Evolutionary conservation across 2,329 filamentous ascomycete genomes (phyloP).

Genomic region (Sporothrix humicola): DNA sequence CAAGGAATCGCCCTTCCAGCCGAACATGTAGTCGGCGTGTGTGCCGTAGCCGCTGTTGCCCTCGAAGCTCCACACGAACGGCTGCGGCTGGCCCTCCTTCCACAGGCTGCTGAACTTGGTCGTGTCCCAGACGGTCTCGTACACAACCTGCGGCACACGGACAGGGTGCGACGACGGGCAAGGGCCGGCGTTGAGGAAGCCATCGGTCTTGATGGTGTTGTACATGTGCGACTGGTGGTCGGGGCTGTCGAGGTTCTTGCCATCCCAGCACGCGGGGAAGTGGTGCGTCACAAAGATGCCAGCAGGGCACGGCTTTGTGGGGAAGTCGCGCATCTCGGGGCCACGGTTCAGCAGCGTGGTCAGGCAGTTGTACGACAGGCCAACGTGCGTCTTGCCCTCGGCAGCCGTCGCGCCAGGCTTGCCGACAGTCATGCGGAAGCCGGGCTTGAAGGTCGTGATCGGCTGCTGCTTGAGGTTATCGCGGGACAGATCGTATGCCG

Average conservation of each 20-base stretch:
- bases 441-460: constrained; percentile 37
- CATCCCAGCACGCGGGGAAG: constrained; percentile 61
- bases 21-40: constrained; percentile 46
- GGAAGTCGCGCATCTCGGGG: constrained; percentile 36
- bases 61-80: constrained; percentile 42
- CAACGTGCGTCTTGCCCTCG: constrained; percentile 35
- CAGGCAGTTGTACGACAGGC: constrained; percentile 39
- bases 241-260: constrained; percentile 52
- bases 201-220: constrained; percentile 44
- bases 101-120: constrained; percentile 41
- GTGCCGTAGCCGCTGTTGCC: constrained; percentile 44
- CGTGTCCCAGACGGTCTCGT: constrained; percentile 49
- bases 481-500: constrained; percentile 33
- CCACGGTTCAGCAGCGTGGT: constrained; percentile 37
- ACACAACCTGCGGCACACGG: constrained; percentile 45
- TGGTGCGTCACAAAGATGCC: constrained; percentile 40
- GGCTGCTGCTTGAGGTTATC: constrained; percentile 35
- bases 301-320: constrained; percentile 36
- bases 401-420: constrained; percentile 36
- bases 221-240: constrained; percentile 47
- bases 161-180: constrained; percentile 46
- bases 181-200: constrained; percentile 40
- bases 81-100: constrained; percentile 41
- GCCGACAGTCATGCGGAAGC: constrained; percentile 41
- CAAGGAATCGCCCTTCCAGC: constrained; percentile 43